phyloP scores from a whole-genome alignment of 1,139 yeast genomes.

The Arxiozyma slooffiae region DNA sequence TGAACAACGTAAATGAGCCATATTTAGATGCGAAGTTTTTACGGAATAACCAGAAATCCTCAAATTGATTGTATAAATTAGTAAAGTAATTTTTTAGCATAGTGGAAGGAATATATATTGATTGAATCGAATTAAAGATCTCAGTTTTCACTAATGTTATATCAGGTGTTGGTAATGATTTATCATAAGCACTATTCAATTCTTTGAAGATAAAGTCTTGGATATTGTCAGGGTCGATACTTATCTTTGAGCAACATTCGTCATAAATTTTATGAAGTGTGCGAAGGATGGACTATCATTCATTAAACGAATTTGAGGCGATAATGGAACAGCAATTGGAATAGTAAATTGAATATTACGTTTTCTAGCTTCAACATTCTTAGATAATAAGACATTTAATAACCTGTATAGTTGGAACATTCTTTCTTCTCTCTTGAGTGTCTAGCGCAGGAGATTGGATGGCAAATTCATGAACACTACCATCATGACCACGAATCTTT shows the following conservation, averaged over 20 bases:
- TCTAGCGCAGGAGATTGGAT: slow-evolving; percentile 98
- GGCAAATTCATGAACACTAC: slow-evolving; percentile 83
- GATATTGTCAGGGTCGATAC: slow-evolving; percentile 81
- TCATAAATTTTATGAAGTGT: slow-evolving; percentile 86
- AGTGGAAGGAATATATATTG: slow-evolving; percentile 76
- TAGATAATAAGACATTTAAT: slow-evolving; percentile 68
- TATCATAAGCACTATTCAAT: slow-evolving; percentile 86
- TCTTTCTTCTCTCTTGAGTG: slow-evolving; percentile 94
- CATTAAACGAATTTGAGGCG: slow-evolving; percentile 88
- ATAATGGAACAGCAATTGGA: slow-evolving; percentile 87
- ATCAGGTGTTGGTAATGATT: slow-evolving; percentile 87
- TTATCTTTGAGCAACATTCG: slow-evolving; percentile 65
- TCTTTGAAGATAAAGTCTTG: slow-evolving; percentile 78
- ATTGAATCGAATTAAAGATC: slow-evolving; percentile 80
- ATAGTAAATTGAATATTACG: slow-evolving; percentile 78
- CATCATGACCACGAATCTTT: slow-evolving; percentile 89
- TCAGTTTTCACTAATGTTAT: slow-evolving; percentile 81
- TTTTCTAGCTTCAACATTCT: slow-evolving; percentile 79
- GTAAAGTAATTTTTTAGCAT: slow-evolving; percentile 64
- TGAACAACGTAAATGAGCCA: slow-evolving; percentile 88
- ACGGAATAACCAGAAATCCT: slow-evolving; percentile 94
- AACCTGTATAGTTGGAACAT: slow-evolving; percentile 85
- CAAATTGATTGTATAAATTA: slow-evolving; percentile 63
- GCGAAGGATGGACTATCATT: slow-evolving; percentile 72
- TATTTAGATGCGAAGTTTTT: slow-evolving; percentile 92